Evolutionary conservation across 768 basidiomycete species (phyloP), one percentile per base, ranked within the genome.

Genomic region (Xerocomus spinulosus): DNA sequence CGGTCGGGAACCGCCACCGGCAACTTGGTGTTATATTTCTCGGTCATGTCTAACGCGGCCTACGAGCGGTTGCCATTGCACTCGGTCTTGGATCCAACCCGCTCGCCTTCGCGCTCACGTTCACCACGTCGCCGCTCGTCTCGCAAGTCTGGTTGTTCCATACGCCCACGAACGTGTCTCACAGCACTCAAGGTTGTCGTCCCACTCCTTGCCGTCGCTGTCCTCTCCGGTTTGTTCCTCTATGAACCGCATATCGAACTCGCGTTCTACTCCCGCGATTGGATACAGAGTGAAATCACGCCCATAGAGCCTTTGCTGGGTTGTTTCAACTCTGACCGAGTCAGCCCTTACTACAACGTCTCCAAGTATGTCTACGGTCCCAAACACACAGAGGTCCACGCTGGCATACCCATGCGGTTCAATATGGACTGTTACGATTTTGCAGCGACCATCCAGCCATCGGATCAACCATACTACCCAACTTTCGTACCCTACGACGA

Each of bases 361-460:
- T 80, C 81, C 24, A 66, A 77, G 38, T 70, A 75, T 24, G 57
- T 87, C n/a, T 80, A 84, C 59, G 82, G 82, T 5, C 78, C 79
- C 20, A 81, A 81, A 60, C 64, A 64, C 51, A 82, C 79, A 28
- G 83, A 87, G 52, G 75, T 96, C 9, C 86, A 94, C 47, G 82
- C 91, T 0, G 93, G 93, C 15, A 73, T 91, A 54, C 73, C 81
- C 3, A 74, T 97, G 73, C 76, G 79, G 44, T 73, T 88, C 52
- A 88, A 88, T 30, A 73, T 90, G 73, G 88, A 92, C 63, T 98
- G 95, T 68, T 97, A 94, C 62, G 83, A 92, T 62, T 94, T 93
- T 66, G 87, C 93, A 3, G 84, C 85, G 13, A 92, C 91, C 14
- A 79, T 98, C 20, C 80, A 78, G 43, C 18, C 62, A 8, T 49